Evolutionary conservation across 2,329 filamentous ascomycete genomes (phyloP).

Genomic region (Thielaviopsis ethacetica): DNA sequence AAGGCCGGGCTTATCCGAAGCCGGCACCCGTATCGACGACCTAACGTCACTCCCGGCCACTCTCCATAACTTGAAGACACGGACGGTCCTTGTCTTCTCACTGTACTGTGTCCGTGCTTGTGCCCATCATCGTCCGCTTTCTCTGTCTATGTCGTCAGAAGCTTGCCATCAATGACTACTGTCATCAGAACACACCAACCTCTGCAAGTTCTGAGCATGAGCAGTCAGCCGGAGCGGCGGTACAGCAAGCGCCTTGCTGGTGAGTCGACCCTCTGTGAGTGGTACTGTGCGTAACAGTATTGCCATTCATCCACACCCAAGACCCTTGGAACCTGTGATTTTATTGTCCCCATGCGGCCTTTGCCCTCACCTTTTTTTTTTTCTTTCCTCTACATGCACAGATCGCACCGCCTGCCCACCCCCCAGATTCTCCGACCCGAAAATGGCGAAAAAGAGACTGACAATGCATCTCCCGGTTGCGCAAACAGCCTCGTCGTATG

Average conservation of each 20-base stretch:
- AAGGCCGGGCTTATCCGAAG: conserved; percentile 1
- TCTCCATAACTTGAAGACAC: not conserved
- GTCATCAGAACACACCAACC: conserved; percentile 46
- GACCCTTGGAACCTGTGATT: conserved; percentile 14
- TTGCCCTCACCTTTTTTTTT: not conserved
- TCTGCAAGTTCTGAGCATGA: conserved; percentile 54
- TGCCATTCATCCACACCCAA: not conserved
- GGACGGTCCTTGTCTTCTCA: not conserved
- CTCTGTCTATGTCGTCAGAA: conserved; percentile 11
- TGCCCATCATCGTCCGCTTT: not conserved
- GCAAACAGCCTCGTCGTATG: conserved; percentile 24
- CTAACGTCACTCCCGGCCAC: not conserved
- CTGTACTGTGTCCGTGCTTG: not conserved
- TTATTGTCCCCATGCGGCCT: not conserved
- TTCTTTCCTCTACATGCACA: not conserved
- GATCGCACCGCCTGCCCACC: not conserved
- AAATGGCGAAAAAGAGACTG: conserved; percentile 3
- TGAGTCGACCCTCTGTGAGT: conserved; percentile 23
- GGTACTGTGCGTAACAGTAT: not conserved
- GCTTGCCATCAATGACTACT: conserved; percentile 51
- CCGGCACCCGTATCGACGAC: conserved; percentile 1
- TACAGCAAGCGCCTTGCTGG: conserved; percentile 49
- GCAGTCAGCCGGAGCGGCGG: conserved; percentile 42
- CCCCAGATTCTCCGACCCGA: not conserved
- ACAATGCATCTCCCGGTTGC: not conserved